phyloP scores from a whole-genome alignment of 352 stramenopile genomes.

The Thalassiosira exigua region DNA sequence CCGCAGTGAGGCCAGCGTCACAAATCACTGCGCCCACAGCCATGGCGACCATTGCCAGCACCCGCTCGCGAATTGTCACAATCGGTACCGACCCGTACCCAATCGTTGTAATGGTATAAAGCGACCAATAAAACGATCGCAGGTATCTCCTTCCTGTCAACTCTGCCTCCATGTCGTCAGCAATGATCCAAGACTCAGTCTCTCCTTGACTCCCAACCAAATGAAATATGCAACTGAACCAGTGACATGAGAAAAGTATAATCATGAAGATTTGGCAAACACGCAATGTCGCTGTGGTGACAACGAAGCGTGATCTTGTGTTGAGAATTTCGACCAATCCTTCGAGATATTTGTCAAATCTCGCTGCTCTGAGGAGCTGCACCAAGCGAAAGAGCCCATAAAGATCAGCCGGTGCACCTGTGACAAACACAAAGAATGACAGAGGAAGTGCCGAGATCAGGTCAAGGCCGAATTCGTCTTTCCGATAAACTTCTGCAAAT shows the following conservation, averaged over 20 bases:
- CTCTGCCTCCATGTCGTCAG: conserved; percentile 50
- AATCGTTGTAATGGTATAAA: conserved; percentile 75
- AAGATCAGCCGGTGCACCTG: conserved; percentile 15
- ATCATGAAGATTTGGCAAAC: conserved; percentile 63
- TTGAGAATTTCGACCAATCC: conserved; percentile 48
- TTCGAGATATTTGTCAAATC: conserved; percentile 61
- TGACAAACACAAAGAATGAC: conserved; percentile 43
- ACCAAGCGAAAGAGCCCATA: conserved; percentile 57
- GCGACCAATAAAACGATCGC: conserved; percentile 72
- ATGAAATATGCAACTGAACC: conserved; percentile 60
- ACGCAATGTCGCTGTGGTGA: conserved; percentile 55
- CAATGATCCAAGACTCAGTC: conserved; percentile 39
- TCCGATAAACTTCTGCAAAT: conserved; percentile 63
- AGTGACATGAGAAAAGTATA: conserved; percentile 69
- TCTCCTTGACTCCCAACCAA: conserved; percentile 46
- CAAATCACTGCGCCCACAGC: conserved; percentile 72
- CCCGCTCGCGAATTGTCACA: conserved; percentile 61
- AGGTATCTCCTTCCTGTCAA: conserved; percentile 52
- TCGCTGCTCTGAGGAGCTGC: conserved; percentile 53
- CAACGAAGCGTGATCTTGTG: conserved; percentile 41
- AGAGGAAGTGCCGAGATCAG: conserved; percentile 40
- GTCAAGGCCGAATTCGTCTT: conserved; percentile 45
- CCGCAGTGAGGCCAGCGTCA: conserved; percentile 74
- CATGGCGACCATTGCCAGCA: conserved; percentile 73
- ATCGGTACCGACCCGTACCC: conserved; percentile 73